These are phyloP conservation scores for Ceratobasidium sp. DNA, from an alignment of 1,284 basidiomycete genomes.

Conservation along the genomic window DNA sequence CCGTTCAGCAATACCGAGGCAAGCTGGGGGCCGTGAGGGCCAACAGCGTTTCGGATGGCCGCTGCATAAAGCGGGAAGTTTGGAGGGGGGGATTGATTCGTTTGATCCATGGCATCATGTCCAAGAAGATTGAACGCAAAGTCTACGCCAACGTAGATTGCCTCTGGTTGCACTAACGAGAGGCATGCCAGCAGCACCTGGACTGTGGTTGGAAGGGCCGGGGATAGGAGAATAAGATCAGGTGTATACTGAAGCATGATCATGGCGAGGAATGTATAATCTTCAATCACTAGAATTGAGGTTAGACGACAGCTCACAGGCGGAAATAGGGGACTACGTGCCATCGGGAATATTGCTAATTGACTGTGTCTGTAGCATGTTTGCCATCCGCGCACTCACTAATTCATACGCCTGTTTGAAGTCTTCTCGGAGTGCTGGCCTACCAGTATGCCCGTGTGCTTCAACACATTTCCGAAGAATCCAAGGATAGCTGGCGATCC, in stretches of 20 bases:
- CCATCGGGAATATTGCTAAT: conserved; percentile 84
- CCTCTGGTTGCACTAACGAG: conserved; percentile 79
- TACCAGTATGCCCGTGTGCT: conserved; percentile 72
- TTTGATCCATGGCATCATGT: conserved; percentile 66
- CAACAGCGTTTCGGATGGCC: conserved; percentile 71
- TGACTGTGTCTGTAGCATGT: conserved; percentile 68
- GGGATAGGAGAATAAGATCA: conserved; percentile 77
- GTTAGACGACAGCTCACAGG: conserved; percentile 31
- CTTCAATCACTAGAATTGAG: conserved; percentile 80
- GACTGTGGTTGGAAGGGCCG: conserved; percentile 77
- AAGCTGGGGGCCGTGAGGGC: conserved; percentile 77
- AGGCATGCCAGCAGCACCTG: conserved; percentile 77
- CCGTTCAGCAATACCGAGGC: conserved; percentile 77
- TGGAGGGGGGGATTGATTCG: conserved; percentile 48
- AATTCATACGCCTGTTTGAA: conserved; percentile 76
- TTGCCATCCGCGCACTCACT: conserved; percentile 73
- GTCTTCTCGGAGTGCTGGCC: conserved; percentile 59
- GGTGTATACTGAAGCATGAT: conserved; percentile 75
- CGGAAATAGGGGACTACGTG: conserved; percentile 50
- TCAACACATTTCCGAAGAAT: conserved; percentile 85
- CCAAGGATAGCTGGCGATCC: conserved; percentile 92
- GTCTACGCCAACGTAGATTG: conserved; percentile 82
- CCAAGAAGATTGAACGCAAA: conserved; percentile 76
- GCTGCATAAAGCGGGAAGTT: conserved; percentile 70
- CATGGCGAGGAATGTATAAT: conserved; percentile 86